A percentile compares a stretch with the other conserved stretches of the same genome.
These are phyloP conservation scores for Podospora bellae-mahoneyi DNA, from an alignment of 495 filamentous ascomycete species.

Conservation along the genomic window DNA sequence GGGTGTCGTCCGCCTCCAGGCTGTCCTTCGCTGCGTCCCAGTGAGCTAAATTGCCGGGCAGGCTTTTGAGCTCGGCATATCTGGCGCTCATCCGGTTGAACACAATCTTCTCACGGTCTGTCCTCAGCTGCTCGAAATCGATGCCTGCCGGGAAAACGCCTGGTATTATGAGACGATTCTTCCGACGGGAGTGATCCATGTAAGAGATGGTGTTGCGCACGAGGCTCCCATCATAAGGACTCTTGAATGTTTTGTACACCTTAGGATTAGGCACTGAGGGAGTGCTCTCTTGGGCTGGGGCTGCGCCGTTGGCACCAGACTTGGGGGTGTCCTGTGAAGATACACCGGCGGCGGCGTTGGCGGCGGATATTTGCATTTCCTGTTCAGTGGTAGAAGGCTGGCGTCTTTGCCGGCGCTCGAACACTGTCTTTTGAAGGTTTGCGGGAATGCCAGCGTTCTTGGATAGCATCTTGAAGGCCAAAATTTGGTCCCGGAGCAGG, in stretches of 20 bases:
- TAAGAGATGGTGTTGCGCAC: constrained; percentile 64
- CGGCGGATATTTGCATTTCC: constrained; percentile 30
- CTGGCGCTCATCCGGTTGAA: constrained; percentile 85
- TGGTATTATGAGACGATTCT: constrained; percentile 71
- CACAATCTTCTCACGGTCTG: constrained; percentile 80
- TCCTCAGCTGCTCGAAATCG: constrained; percentile 73
- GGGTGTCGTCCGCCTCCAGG: constrained; percentile 69
- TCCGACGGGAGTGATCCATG: constrained; percentile 67
- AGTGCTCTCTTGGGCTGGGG: constrained; percentile 31
- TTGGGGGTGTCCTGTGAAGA: constrained; percentile 51
- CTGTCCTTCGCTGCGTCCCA: constrained; percentile 76
- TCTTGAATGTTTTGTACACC: constrained; percentile 57
- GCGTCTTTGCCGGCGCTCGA: constrained; percentile 63
- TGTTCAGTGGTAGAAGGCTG: constrained; percentile 59
- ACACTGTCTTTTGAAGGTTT: constrained; percentile 71
- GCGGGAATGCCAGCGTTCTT: constrained; percentile 75
- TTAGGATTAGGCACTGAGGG: constrained; percentile 32
- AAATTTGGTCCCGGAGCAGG: constrained; percentile 70
- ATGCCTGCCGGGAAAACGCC: constrained; percentile 87
- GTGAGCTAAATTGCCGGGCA: constrained; percentile 75
- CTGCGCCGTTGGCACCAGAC: constrained; percentile 28
- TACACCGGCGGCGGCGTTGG: constrained; percentile 50
- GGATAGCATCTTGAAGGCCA: constrained; percentile 75
- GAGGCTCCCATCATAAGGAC: constrained; percentile 57
- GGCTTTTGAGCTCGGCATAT: constrained; percentile 73